Evolutionary conservation across 23 red algal genomes (phyloP).

Genomic region (Pyropia haitanensis): DNA sequence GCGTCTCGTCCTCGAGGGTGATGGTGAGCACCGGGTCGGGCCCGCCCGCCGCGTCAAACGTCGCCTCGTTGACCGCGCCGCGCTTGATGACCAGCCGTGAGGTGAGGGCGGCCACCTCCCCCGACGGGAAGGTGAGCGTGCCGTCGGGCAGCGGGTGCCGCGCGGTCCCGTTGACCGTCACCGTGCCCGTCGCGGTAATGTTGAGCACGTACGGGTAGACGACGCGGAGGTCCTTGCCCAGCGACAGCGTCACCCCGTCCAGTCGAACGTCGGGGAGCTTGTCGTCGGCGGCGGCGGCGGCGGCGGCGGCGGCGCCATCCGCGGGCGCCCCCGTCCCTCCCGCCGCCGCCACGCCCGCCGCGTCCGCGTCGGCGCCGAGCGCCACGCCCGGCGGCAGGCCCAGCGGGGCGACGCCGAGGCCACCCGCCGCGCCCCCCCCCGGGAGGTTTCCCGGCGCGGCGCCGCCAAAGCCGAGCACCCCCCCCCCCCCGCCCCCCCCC

Average conservation of each 20-base stretch:
- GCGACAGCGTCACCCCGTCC: slow-evolving; percentile 1
- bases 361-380: no score
- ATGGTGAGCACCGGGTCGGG: slow-evolving; percentile 8
- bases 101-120: slow-evolving; percentile 23
- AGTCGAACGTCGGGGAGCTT: background rate
- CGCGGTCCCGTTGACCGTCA: slow-evolving; percentile 24
- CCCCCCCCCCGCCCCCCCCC: no score
- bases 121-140: slow-evolving; percentile 12
- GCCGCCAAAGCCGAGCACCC: no score
- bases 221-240: slow-evolving; percentile 38
- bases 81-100: slow-evolving; percentile 18
- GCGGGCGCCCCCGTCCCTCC: no score
- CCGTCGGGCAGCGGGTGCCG: slow-evolving; percentile 4
- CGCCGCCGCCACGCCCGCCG: no score
- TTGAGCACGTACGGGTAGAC: slow-evolving; percentile 57
- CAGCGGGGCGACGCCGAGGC: no score
- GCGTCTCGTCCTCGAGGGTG: slow-evolving; percentile 30
- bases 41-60: background rate
- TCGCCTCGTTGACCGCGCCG: slow-evolving; percentile 16
- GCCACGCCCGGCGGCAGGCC: no score
- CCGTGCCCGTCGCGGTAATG: slow-evolving; percentile 23
- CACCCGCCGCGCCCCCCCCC: no score
- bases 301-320: no score
- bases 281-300: no score
- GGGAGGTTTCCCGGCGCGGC: no score